Conservation (phyloP, 1,139 yeast genomes). For the Lizanozyma gosingica region DNA sequence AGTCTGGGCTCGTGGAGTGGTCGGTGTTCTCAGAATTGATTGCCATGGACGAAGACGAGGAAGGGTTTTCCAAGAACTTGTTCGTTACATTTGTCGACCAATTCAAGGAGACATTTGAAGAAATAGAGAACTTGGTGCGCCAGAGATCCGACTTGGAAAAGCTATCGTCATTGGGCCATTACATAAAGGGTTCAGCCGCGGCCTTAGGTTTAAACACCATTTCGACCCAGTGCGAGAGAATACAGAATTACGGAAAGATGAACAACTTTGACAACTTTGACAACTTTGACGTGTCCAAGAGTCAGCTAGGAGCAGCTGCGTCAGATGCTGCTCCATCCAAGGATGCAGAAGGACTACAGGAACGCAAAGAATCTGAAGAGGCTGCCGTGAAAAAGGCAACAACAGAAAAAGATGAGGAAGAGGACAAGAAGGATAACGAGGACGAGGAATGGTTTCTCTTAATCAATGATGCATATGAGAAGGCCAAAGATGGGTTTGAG, state of each 20-base stretch:
- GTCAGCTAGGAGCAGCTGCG: slow-evolving; percentile 12
- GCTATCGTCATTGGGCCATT: slow-evolving; percentile 78
- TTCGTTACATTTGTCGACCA: slow-evolving; percentile 84
- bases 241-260: slow-evolving; percentile 78
- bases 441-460: slow-evolving; percentile 42
- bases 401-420: slow-evolving; percentile 6
- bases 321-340: slow-evolving; percentile 11
- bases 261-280: slow-evolving; percentile 36
- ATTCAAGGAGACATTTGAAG: slow-evolving; percentile 68
- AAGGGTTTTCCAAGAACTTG: slow-evolving; percentile 70
- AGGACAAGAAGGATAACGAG: slow-evolving; percentile 11
- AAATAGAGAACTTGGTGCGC: slow-evolving; percentile 45
- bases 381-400: slow-evolving; percentile 10
- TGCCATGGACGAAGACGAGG: slow-evolving; percentile 92
- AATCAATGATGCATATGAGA: slow-evolving; percentile 45
- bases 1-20: slow-evolving; percentile 76
- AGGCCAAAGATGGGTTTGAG: slow-evolving; percentile 49
- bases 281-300: slow-evolving; percentile 15
- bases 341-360: slow-evolving; percentile 4
- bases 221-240: slow-evolving; percentile 82
- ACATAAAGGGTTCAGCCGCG: slow-evolving; percentile 91
- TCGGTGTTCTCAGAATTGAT: slow-evolving; percentile 77
- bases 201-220: slow-evolving; percentile 80
- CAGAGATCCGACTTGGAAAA: slow-evolving; percentile 39
- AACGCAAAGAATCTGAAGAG: slow-evolving; percentile 1